A percentile compares a stretch with the other conserved stretches of the same genome.
Conservation (phyloP, 331 rosid species). For the Rosa hybrid region DNA sequence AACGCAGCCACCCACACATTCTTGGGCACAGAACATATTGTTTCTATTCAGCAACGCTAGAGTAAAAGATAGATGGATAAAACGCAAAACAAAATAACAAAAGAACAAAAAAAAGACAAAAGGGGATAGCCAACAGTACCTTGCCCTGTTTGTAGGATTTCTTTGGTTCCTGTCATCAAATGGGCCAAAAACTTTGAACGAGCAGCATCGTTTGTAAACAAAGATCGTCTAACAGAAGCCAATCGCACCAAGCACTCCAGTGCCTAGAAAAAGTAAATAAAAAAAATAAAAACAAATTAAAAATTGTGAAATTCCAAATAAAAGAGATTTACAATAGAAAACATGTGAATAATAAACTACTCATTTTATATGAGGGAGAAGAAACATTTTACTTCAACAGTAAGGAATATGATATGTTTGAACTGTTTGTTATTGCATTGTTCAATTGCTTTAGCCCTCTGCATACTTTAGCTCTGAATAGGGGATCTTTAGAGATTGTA, state of each 20-base stretch:
- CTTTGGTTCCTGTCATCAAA: constrained; percentile 99
- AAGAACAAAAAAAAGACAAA: constrained; percentile 32
- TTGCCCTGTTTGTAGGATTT: constrained; percentile 97
- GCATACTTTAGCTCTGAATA: background rate
- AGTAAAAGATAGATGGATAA: background rate
- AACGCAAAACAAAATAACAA: background rate
- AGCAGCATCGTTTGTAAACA: constrained; percentile 95
- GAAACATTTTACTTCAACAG: constrained; percentile 9
- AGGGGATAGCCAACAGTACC: constrained; percentile 60
- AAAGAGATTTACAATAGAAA: constrained; percentile 31
- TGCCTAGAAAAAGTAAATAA: constrained; percentile 69
- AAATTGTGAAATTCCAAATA: constrained; percentile 23
- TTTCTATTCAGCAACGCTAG: constrained; percentile 28
- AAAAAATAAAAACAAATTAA: constrained; percentile 1
- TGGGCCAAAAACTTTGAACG: constrained; percentile 99
- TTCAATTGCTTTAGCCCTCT: background rate
- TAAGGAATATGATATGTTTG: constrained; percentile 5
- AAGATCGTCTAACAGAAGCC: constrained; percentile 97
- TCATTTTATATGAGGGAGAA: constrained; percentile 22
- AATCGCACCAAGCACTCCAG: constrained; percentile 99
- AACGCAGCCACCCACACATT: constrained; percentile 9
- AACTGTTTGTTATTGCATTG: background rate
- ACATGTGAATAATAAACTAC: constrained; percentile 28
- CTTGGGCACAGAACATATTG: background rate
- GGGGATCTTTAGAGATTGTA: background rate